Percentiles rank a stretch among this genome's conserved stretches.
These are phyloP conservation scores for Alternaria metachromatica DNA, from an alignment of 2,329 filamentous ascomycete species.

Conservation along the genomic window DNA sequence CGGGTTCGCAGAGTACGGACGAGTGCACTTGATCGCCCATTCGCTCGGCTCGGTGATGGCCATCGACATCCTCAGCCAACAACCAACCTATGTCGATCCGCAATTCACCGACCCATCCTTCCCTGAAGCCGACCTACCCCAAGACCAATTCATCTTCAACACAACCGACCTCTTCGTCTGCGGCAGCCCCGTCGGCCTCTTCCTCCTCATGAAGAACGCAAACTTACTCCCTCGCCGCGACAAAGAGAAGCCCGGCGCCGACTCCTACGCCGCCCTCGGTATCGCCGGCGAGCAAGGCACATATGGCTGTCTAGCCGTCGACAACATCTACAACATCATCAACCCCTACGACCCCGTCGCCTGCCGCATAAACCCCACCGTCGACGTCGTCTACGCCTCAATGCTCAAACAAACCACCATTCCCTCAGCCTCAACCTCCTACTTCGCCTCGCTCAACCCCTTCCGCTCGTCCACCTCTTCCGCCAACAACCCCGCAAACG, in stretches of 20 bases:
- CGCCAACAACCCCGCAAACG: constrained; percentile 21
- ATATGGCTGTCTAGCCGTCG: constrained; percentile 90
- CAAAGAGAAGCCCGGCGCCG: constrained; percentile 75
- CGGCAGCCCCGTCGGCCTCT: constrained; percentile 91
- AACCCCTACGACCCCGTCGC: constrained; percentile 81
- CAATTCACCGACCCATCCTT: constrained; percentile 43
- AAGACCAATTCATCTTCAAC: constrained; percentile 80
- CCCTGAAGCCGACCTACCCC: constrained; percentile 57
- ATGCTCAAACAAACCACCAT: constrained; percentile 80
- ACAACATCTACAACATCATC: constrained; percentile 96
- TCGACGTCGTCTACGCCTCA: constrained; percentile 80
- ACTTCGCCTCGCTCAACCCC: constrained; percentile 51
- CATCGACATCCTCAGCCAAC: constrained; percentile 85
- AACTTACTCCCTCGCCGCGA: constrained; percentile 77
- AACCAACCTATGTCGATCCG: constrained; percentile 74
- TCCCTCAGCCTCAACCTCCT: constrained; percentile 69
- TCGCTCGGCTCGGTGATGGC: constrained; percentile 95
- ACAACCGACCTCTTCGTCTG: constrained; percentile 88
- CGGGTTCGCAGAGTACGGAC: constrained; percentile 78
- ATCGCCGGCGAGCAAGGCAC: constrained; percentile 79
- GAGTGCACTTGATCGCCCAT: constrained; percentile 91
- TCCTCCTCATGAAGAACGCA: constrained; percentile 80
- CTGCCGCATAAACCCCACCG: constrained; percentile 88
- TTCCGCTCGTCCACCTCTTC: constrained; percentile 45
- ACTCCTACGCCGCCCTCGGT: constrained; percentile 58